Base-by-base conservation (phyloP, 306 rosid genomes). In the Trichosanthes truncata region DNA sequence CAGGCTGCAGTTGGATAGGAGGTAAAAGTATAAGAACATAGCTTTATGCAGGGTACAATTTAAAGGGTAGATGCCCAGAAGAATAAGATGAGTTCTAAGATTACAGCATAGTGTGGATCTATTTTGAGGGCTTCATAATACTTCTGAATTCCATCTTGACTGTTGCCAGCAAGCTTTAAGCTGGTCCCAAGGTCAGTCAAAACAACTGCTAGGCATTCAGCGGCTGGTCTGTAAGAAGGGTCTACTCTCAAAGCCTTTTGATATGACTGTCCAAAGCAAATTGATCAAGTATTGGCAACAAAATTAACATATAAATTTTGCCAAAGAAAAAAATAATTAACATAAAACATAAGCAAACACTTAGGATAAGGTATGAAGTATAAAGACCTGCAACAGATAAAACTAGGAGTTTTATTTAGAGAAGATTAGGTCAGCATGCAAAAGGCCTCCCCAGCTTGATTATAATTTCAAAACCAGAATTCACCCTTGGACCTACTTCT, bases 121-220 rank as follows among this genome's bases (percentile, higher is more conserved):
- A 89, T 87, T 85, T 91, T 91, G 83, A 96, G 91, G 63, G 99
- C 99, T 85, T 91, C 99, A 82, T 91, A 89, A 84, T 96, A 96
- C 86, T 96, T 96, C 88, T 96, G 97, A 89, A 96, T 88, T 84
- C 99, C 97, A 67, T 96, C 99, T 81, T 90, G 97, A 71, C 97
- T 91, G 83, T 91, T 91, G 21, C 99, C 99, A 80, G 96, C 90
- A 82, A 95, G 96, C 93, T 96, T 96, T 84, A 90, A 88, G 89
- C 96, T 91, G 85, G 99, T 96, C 81, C 98, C 99, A 80, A 96
- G 94, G 89, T 96, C 99, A 26, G 99, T 96, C 80, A 96, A 88
- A 71, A 96, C 98, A 89, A 96, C 89, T 86, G 99, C 97, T 43
- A 93, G 87, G 91, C 94, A 93, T 87, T 96, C 99, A 6, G 97